Percentiles rank a stretch among this genome's conserved stretches.
Conservation (phyloP, 805 yeast species). For the Starmerella vitae region DNA sequence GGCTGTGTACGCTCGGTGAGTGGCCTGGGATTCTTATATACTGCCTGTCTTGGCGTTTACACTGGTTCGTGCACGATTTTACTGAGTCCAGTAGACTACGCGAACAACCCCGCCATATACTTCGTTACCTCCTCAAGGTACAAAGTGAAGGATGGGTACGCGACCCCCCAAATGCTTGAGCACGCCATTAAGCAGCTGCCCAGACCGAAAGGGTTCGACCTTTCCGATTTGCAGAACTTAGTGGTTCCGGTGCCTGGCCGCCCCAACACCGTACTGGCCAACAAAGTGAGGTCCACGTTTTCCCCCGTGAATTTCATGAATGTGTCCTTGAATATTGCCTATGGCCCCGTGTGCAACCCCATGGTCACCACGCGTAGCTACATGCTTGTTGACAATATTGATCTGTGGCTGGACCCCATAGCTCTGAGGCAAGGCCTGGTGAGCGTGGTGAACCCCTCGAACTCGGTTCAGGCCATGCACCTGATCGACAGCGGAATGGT, state of each 20-base stretch:
- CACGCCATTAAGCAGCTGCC: conserved; percentile 46
- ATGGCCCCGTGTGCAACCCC: conserved; percentile 68
- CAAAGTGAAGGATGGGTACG: conserved; percentile 72
- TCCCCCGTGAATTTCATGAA: conserved; percentile 50
- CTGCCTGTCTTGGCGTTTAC: conserved; percentile 72
- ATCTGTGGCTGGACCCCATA: conserved; percentile 71
- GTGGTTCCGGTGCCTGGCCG: conserved; percentile 64
- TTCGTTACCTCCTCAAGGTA: conserved; percentile 57
- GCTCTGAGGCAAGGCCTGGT: conserved; percentile 84
- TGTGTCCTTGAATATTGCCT: conserved; percentile 61
- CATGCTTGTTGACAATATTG: conserved; percentile 77
- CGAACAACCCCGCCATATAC: conserved; percentile 57
- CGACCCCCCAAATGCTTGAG: conserved; percentile 70
- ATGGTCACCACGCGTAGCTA: conserved; percentile 75
- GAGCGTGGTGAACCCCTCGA: conserved; percentile 61
- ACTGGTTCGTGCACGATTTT: conserved; percentile 76
- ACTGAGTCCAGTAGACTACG: conserved; percentile 64
- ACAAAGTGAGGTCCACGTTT: conserved; percentile 47
- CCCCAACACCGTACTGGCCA: conserved; percentile 46
- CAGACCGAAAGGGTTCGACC: conserved; percentile 46
- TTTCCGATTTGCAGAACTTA: conserved; percentile 58
- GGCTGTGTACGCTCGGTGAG: conserved; percentile 76
- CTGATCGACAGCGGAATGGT: conserved; percentile 94
- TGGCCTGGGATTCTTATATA: conserved; percentile 80
- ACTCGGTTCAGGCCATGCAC: conserved; percentile 53